Evolutionary conservation across 2,329 filamentous ascomycete genomes (phyloP), one percentile per base, ranked within the genome.

Genomic region (Trichoderma koningii): DNA sequence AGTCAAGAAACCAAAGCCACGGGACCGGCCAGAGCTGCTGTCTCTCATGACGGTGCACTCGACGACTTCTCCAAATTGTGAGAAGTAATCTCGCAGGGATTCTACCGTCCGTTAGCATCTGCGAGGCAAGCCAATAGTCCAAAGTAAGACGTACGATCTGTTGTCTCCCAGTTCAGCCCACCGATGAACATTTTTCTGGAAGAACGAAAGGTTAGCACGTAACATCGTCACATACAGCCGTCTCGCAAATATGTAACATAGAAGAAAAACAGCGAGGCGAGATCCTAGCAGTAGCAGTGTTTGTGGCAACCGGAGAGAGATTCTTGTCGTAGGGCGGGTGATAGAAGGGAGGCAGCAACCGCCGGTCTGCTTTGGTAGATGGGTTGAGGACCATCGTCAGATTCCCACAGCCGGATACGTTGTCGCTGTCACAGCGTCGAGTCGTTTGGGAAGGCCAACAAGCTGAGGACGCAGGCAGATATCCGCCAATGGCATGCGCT

Each of bases 41-140:
- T 99, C 95, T 69, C 95, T 87, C 95, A 99, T 99, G n/a, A 99
- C 95, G 17, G 95, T 99, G 76, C 95, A 98, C 80, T 99, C 95
- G 34, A 94, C 86, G 51, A 99, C 95, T 76, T 99, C 95, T 67
- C 95, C 95, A 75, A 97, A 99, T 72, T 98, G 93, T 14, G 94
- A 93, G 77, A 99, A 99, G 77, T 99, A 99, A 69, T 97, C 91
- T 71, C 93, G 91, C 30, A 99, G 85, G 7, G 95, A 98, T 82
- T 99, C 95, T 99, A 75, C 53, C 61, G 44, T 55, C 21, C 14
- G 23, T 67, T 48, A 65, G 50, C 34, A 53, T 19, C 26, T 67
- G 69, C 66, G 71, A 68, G 60, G 38, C 44, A 34, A 34, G 12
- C 23, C 17, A 23, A 28, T 38, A 26, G 41, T 48, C 44, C 23